Evolutionary conservation across 2,329 filamentous ascomycete genomes (phyloP).

Genomic region (Fusarium camptoceras): DNA sequence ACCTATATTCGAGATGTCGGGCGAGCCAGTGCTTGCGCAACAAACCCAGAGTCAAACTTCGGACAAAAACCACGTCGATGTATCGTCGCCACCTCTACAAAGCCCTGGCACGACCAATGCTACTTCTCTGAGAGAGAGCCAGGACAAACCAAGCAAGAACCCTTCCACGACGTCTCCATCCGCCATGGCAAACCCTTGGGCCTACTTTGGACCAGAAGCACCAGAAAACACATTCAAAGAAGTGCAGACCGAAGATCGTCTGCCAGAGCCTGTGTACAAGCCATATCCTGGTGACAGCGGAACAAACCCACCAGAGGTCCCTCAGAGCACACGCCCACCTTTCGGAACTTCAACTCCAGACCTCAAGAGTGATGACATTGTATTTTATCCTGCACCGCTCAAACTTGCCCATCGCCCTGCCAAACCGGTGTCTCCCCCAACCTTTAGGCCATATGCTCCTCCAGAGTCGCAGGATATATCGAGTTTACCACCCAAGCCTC

Average conservation of each 20-base stretch:
- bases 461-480: conserved; percentile 28
- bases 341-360: conserved; percentile 24
- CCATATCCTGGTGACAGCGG: conserved; percentile 32
- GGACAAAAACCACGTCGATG: conserved; percentile 29
- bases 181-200: conserved; percentile 50
- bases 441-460: conserved; percentile 49
- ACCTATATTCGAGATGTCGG: conserved; percentile 50
- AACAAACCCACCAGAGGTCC: conserved; percentile 19
- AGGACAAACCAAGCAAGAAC: conserved; percentile 19
- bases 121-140: conserved; percentile 3
- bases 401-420: conserved; percentile 43
- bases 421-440: conserved; percentile 34
- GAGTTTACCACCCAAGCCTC: conserved; percentile 22
- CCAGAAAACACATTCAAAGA: conserved; percentile 10
- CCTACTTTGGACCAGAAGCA: conserved; percentile 48
- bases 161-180: not conserved
- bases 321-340: conserved; percentile 31
- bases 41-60: not conserved
- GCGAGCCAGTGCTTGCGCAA: conserved; percentile 40
- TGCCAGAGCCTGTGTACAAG: conserved; percentile 27
- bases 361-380: conserved; percentile 8
- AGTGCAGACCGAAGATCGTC: conserved; percentile 7
- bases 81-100: conserved; percentile 50
- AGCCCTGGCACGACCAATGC: conserved; percentile 15
- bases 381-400: conserved; percentile 47